Percentiles rank a stretch among this genome's conserved stretches.
phyloP scores from a whole-genome alignment of 352 stramenopile genomes.

The Phytophthora chlamydospora region DNA sequence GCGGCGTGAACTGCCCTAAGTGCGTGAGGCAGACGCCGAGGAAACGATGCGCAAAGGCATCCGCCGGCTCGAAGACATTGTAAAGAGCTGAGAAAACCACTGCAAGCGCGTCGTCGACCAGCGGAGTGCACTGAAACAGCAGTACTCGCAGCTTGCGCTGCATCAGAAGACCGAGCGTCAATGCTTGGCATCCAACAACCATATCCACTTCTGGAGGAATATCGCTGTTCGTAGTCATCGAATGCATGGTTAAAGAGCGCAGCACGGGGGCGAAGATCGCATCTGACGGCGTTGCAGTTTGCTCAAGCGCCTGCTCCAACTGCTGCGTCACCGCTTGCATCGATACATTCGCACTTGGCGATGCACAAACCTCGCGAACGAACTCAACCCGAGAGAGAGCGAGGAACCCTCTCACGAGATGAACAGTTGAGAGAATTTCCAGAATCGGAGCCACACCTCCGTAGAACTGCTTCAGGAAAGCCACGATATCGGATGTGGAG shows the following conservation, averaged over 20 bases:
- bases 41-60: slow-evolving; percentile 59
- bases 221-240: slow-evolving; percentile 1
- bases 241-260: slow-evolving; percentile 24
- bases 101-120: slow-evolving; percentile 50
- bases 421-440: slow-evolving; percentile 14
- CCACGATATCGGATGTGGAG: slow-evolving; percentile 19
- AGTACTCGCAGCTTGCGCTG: slow-evolving; percentile 60
- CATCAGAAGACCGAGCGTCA: slow-evolving; percentile 52
- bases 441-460: slow-evolving; percentile 25
- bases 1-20: slow-evolving; percentile 49
- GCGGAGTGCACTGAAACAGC: slow-evolving; percentile 41
- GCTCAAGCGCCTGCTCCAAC: slow-evolving; percentile 48
- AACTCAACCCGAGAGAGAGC: slow-evolving; percentile 54
- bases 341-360: slow-evolving; percentile 30
- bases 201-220: slow-evolving; percentile 45
- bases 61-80: slow-evolving; percentile 56
- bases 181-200: slow-evolving; percentile 40
- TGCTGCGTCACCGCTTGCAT: slow-evolving; percentile 53
- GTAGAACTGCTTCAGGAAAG: slow-evolving; percentile 43
- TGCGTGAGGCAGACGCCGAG: slow-evolving; percentile 55
- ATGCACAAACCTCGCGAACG: slow-evolving; percentile 47
- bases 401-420: slow-evolving; percentile 35
- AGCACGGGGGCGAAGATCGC: slow-evolving; percentile 44
- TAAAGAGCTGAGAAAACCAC: slow-evolving; percentile 58
- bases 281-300: slow-evolving; percentile 24